Conservation (phyloP, 345 rosid genomes). For the Jatropha curcas region DNA sequence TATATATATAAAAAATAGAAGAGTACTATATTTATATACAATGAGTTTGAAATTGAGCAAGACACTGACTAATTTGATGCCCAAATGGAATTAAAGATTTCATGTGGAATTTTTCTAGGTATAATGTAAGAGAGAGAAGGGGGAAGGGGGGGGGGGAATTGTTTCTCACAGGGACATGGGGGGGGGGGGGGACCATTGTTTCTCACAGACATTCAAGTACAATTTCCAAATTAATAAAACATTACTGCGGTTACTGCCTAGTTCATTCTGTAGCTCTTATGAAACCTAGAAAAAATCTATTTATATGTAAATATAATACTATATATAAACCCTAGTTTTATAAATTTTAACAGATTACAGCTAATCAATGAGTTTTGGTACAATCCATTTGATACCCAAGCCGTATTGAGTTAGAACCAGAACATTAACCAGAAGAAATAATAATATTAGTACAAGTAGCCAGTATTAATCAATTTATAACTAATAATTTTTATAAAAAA, state of each 20-base stretch:
- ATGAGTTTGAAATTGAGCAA: not conserved
- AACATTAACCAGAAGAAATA: no score
- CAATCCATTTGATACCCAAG: no score
- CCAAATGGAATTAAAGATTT: slow-evolving; percentile 2
- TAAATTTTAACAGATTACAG: no score
- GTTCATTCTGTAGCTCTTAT: slow-evolving; percentile 9
- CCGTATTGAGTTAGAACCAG: no score
- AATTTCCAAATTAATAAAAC: slow-evolving; percentile 10
- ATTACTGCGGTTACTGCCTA: slow-evolving; percentile 8
- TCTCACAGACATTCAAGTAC: slow-evolving; percentile 9
- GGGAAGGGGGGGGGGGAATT: no score
- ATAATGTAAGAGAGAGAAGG: not conserved
- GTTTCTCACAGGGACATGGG: no score
- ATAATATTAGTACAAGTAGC: no score
- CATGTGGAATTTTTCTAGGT: slow-evolving; percentile 23
- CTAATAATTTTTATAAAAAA: no score
- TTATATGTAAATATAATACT: not conserved
- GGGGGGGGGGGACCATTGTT: slow-evolving; percentile 31
- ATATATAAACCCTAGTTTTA: no score
- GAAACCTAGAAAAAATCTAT: not conserved
- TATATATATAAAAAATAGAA: not conserved
- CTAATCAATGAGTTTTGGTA: no score
- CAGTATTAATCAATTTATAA: no score
- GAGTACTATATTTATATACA: not conserved
- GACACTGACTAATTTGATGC: slow-evolving; percentile 4